phyloP scores from a whole-genome alignment of 2,329 filamentous ascomycete genomes.

The Albifimbria verrucaria region DNA sequence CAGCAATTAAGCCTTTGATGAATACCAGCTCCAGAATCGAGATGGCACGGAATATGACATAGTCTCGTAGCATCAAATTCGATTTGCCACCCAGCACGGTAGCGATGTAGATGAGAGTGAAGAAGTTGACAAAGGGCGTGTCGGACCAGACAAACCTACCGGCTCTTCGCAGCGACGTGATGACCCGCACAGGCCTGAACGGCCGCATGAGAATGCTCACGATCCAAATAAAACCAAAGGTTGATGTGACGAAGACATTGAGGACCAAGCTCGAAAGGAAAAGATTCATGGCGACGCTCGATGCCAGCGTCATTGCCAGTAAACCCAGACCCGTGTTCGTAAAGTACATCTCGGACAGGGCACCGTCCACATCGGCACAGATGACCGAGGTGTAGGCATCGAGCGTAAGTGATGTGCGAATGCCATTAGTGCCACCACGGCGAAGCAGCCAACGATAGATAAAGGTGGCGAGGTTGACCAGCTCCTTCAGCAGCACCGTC shows the following conservation, averaged over 20 bases:
- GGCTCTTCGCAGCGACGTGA: background rate
- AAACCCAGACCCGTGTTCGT: slow-evolving; percentile 3
- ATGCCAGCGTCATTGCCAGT: background rate
- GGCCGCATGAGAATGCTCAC: background rate
- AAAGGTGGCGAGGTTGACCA: background rate
- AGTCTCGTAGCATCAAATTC: background rate
- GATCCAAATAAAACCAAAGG: background rate
- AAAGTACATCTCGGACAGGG: slow-evolving; percentile 1
- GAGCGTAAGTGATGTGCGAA: background rate
- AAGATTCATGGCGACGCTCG: slow-evolving; percentile 3
- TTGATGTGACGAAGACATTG: background rate
- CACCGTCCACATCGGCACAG: background rate
- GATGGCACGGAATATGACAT: slow-evolving; percentile 3
- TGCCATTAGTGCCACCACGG: background rate
- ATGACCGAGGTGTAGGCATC: slow-evolving; percentile 2
- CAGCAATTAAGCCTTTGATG: slow-evolving; percentile 1
- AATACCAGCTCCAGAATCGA: slow-evolving; percentile 1
- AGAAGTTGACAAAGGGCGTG: slow-evolving; percentile 7
- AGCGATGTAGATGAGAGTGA: slow-evolving; percentile 3
- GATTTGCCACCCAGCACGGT: background rate
- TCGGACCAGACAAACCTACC: slow-evolving; percentile 4
- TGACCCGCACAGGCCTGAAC: background rate
- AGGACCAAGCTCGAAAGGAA: background rate
- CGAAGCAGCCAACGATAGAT: background rate
- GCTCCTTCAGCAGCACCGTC: slow-evolving; percentile 3